Evolutionary conservation across 371 early-diverging fungal species (phyloP).

Genomic region (Mortierella sp.): DNA sequence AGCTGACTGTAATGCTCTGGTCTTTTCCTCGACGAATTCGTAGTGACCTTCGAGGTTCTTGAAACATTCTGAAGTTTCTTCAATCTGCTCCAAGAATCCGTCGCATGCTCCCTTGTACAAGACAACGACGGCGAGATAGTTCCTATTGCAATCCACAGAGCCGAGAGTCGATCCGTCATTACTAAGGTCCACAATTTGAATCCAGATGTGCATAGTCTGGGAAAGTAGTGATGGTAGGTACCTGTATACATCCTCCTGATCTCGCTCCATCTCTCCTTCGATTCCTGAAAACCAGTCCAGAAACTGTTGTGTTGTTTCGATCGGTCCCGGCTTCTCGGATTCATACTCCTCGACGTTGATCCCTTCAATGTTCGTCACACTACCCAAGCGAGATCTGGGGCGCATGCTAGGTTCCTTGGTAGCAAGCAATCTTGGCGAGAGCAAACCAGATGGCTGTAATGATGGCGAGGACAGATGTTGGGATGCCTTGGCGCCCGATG

Average conservation of each 20-base stretch:
- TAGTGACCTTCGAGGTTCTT: constrained; percentile 72
- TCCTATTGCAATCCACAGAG: constrained; percentile 29
- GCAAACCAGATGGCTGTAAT: constrained; percentile 54
- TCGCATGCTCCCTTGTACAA: constrained; percentile 64
- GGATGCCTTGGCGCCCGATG: constrained; percentile 53
- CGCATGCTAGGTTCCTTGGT: constrained; percentile 32
- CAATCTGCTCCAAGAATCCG: constrained; percentile 68
- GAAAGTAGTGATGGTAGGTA: constrained; percentile 16
- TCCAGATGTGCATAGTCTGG: too few relatives aligned
- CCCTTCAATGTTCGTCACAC: constrained; percentile 51
- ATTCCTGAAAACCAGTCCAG: constrained; percentile 88
- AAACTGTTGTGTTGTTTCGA: constrained; percentile 89
- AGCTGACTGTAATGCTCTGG: constrained; percentile 77
- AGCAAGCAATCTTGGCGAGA: constrained; percentile 60
- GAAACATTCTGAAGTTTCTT: constrained; percentile 63
- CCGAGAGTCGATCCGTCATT: too few relatives aligned
- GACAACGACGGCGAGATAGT: constrained; percentile 63
- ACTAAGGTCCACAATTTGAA: too few relatives aligned
- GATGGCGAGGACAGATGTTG: constrained; percentile 52
- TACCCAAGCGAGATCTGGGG: constrained; percentile 35
- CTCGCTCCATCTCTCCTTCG: constrained; percentile 84
- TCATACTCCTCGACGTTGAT: constrained; percentile 48
- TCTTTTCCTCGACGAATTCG: constrained; percentile 78
- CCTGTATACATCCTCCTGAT: constrained; percentile 87
- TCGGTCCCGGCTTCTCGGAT: constrained; percentile 60